Evolutionary conservation across 2,329 filamentous ascomycete genomes (phyloP).

Genomic region (Claviceps purpurea): DNA sequence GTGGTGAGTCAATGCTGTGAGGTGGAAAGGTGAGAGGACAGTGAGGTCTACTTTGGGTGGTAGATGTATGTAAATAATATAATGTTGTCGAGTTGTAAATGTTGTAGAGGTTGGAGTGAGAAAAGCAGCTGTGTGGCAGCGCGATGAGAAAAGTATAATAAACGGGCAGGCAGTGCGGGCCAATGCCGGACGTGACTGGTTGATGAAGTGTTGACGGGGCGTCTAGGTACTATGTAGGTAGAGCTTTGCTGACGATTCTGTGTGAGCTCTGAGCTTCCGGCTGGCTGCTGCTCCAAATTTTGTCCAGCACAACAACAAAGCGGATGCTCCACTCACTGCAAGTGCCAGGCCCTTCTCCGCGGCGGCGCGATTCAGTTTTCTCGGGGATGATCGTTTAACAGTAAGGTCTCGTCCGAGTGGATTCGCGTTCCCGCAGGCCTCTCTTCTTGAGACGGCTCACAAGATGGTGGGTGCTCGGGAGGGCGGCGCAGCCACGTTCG

Average conservation of each 20-base stretch:
- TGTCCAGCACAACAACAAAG: not conserved
- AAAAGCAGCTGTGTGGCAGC: no score
- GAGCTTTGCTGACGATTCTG: constrained; percentile 1
- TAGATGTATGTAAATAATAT: no score
- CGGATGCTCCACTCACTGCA: not conserved
- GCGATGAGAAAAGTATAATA: no score
- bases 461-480: not conserved
- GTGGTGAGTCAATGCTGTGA: not conserved
- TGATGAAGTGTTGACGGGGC: not conserved
- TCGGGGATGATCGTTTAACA: no score
- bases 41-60: no score
- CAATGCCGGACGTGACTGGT: not conserved
- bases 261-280: not conserved
- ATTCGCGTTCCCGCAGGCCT: not conserved
- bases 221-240: not conserved
- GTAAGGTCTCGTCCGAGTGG: not conserved
- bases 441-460: not conserved
- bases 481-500: constrained; percentile 1
- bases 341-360: not conserved
- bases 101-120: no score
- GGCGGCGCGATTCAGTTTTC: no score
- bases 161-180: not conserved
- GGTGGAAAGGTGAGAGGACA: not conserved
- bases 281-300: not conserved
- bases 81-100: no score